Evolutionary conservation across 2,329 filamentous ascomycete genomes (phyloP).

Genomic region (Trichoderma hamatum): DNA sequence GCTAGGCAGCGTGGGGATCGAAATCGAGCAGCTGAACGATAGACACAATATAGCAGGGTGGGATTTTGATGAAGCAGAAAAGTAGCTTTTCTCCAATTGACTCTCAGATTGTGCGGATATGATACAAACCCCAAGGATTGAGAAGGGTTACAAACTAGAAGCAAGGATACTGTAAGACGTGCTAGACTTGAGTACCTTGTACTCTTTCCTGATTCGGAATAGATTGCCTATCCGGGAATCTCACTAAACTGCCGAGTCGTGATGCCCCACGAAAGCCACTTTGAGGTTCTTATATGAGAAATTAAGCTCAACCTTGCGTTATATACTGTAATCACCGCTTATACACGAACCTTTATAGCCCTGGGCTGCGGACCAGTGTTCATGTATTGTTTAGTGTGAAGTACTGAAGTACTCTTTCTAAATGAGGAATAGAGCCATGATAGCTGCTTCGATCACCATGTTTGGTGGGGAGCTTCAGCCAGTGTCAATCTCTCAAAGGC

Average conservation of each 20-base stretch:
- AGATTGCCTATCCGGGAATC: not conserved
- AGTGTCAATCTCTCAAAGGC: not conserved
- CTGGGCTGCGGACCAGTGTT: not conserved
- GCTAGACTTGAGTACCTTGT: not conserved
- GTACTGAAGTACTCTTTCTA: constrained; percentile 9
- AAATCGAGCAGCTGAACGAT: not conserved
- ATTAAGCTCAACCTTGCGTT: not conserved
- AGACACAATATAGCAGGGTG: not conserved
- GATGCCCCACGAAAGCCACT: not conserved
- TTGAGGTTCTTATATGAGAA: not conserved
- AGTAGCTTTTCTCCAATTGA: not conserved
- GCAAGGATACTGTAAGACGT: not conserved
- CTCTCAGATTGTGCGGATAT: not conserved
- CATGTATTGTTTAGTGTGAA: not conserved
- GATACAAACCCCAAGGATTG: not conserved
- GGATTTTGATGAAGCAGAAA: not conserved
- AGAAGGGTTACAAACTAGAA: not conserved
- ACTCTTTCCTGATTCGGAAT: constrained; percentile 8
- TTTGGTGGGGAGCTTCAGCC: not conserved
- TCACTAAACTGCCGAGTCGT: not conserved
- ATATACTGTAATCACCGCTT: no score
- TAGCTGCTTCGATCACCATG: not conserved
- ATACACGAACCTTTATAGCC: not conserved
- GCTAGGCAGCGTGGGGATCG: not conserved
- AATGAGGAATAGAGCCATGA: not conserved